These are phyloP conservation scores for Xylaria sp. DNA, from an alignment of 2,329 filamentous ascomycete genomes.

Conservation along the genomic window DNA sequence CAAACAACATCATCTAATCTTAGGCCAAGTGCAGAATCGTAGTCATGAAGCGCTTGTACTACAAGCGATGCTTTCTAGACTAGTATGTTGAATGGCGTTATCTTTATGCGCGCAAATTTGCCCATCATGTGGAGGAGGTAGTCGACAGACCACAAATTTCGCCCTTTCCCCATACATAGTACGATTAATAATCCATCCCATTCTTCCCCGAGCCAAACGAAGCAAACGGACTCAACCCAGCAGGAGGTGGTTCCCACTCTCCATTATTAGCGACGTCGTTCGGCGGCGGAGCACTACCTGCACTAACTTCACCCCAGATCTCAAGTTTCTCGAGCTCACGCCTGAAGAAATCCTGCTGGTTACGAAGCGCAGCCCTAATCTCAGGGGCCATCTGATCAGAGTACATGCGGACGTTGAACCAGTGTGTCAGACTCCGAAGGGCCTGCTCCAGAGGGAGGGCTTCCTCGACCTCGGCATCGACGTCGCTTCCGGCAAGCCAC, in stretches of 20 bases:
- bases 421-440: conserved; percentile 87
- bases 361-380: conserved; percentile 67
- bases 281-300: conserved; percentile 14
- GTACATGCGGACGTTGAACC: conserved; percentile 88
- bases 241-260: conserved; percentile 41
- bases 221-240: no score
- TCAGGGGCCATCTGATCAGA: conserved; percentile 77
- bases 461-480: conserved; percentile 94
- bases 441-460: conserved; percentile 92
- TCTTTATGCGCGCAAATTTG: neutral
- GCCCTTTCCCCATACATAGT: neutral
- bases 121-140: neutral
- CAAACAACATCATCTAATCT: neutral
- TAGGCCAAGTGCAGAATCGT: neutral
- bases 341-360: conserved; percentile 83
- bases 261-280: conserved; percentile 33
- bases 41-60: neutral
- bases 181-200: neutral
- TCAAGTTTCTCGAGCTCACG: conserved; percentile 80
- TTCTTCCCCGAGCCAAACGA: conserved; percentile 28
- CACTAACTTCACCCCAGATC: conserved; percentile 57
- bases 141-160: neutral
- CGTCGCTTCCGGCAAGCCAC: conserved; percentile 90
- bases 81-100: neutral
- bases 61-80: neutral